Percentiles rank a stretch among this genome's conserved stretches.
These are phyloP conservation scores for Hyaloperonospora brassicae DNA, from an alignment of 352 stramenopile genomes.

Conservation along the genomic window DNA sequence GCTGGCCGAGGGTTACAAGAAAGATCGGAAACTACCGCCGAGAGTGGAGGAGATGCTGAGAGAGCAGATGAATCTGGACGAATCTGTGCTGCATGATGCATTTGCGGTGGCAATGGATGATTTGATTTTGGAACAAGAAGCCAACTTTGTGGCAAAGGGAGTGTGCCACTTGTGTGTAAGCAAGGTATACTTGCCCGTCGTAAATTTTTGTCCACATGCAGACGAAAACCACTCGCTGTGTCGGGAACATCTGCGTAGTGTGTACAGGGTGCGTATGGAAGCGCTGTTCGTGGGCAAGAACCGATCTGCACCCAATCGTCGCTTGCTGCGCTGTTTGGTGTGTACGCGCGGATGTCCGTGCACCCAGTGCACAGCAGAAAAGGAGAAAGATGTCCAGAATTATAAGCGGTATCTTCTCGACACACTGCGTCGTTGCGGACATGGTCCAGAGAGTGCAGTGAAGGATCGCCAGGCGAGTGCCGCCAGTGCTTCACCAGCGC, in stretches of 20 bases:
- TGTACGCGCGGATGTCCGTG: conserved; percentile 56
- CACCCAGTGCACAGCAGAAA: conserved; percentile 36
- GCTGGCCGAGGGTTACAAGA: conserved; percentile 27
- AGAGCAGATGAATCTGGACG: conserved; percentile 34
- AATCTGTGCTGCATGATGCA: conserved; percentile 31
- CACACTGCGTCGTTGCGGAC: conserved; percentile 22
- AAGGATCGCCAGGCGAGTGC: conserved; percentile 4
- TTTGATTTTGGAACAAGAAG: conserved; percentile 47
- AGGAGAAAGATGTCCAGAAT: conserved; percentile 25
- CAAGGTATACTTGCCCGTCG: conserved; percentile 46
- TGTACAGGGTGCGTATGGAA: conserved; percentile 61
- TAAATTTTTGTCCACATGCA: conserved; percentile 70
- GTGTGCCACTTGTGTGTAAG: conserved; percentile 61
- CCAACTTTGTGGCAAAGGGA: conserved; percentile 67
- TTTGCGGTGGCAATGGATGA: conserved; percentile 51
- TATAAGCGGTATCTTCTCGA: conserved; percentile 35
- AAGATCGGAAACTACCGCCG: conserved; percentile 17
- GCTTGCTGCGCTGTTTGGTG: conserved; percentile 52
- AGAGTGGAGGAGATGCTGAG: conserved; percentile 24
- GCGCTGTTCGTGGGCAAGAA: conserved; percentile 70
- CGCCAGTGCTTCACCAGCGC: not conserved
- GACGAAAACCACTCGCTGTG: conserved; percentile 63
- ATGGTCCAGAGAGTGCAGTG: conserved; percentile 8
- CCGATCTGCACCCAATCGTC: conserved; percentile 52
- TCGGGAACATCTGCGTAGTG: conserved; percentile 61